Conservation (phyloP, 2,329 filamentous ascomycete species). For the Alternaria brassicicola region DNA sequence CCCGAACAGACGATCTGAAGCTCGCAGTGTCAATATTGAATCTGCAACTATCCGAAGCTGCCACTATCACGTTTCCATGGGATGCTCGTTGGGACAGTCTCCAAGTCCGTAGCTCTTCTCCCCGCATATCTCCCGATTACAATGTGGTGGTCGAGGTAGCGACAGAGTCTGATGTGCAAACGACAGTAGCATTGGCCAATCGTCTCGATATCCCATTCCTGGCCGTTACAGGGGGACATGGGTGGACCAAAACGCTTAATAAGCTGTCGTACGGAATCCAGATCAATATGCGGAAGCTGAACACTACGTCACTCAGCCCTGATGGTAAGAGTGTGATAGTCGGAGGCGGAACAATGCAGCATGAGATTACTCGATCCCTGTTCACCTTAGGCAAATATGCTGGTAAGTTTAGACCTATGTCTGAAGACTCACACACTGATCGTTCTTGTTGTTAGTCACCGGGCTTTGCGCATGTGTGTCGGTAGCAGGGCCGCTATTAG, state of each 20-base stretch:
- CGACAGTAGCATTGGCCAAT: constrained; percentile 15
- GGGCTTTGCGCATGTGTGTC: constrained; percentile 46
- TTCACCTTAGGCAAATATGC: constrained; percentile 39
- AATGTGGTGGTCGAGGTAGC: constrained; percentile 24
- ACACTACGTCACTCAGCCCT: constrained; percentile 28
- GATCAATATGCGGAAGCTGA: constrained; percentile 42
- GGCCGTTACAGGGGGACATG: constrained; percentile 45
- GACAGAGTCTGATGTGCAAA: constrained; percentile 24
- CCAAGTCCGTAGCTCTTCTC: constrained; percentile 24
- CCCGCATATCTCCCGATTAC: constrained; percentile 23
- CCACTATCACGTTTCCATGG: constrained; percentile 20
- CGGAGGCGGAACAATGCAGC: constrained; percentile 36
- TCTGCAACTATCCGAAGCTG: constrained; percentile 14
- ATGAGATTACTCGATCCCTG: constrained; percentile 33
- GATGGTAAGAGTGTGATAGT: constrained; percentile 32
- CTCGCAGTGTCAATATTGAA: background rate
- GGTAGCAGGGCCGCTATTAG: constrained; percentile 62
- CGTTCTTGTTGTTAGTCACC: constrained; percentile 11
- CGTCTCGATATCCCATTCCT: constrained; percentile 45
- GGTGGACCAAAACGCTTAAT: constrained; percentile 35
- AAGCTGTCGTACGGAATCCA: constrained; percentile 35
- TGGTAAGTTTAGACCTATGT: constrained; percentile 22
- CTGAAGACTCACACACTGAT: background rate
- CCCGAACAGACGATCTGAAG: background rate
- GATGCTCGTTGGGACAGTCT: constrained; percentile 20